Evolutionary conservation across 2,329 filamentous ascomycete species (phyloP).

Genomic region (Plectosphaerella sp.): DNA sequence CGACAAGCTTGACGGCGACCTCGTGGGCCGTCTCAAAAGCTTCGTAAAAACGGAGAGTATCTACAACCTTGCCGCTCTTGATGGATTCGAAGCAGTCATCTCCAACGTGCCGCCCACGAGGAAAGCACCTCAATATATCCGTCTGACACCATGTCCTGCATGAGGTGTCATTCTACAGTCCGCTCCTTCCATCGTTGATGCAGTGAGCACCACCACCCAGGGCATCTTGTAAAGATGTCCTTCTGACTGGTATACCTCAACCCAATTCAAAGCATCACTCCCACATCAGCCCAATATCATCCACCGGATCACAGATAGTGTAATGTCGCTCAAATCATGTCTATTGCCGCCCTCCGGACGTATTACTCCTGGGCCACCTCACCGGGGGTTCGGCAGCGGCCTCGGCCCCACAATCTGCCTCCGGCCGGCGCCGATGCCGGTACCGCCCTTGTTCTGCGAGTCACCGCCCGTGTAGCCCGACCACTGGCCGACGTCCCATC

Average conservation of each 20-base stretch:
- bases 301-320: too few relatives aligned
- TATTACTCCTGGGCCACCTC: background rate
- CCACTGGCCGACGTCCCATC: slow-evolving; percentile 76
- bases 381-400: slow-evolving; percentile 44
- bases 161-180: too few relatives aligned
- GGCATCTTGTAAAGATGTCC: too few relatives aligned
- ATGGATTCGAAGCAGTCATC: background rate
- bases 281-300: too few relatives aligned
- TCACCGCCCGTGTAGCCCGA: slow-evolving; percentile 71
- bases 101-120: slow-evolving; percentile 2
- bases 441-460: slow-evolving; percentile 61
- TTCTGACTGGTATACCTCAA: too few relatives aligned
- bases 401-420: slow-evolving; percentile 77
- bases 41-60: slow-evolving; percentile 13
- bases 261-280: too few relatives aligned
- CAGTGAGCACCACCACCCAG: too few relatives aligned
- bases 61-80: slow-evolving; percentile 8
- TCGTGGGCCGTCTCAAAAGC: background rate
- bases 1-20: background rate
- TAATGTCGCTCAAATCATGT: too few relatives aligned
- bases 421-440: slow-evolving; percentile 65
- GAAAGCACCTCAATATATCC: too few relatives aligned
- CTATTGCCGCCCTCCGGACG: too few relatives aligned
- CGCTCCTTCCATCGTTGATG: too few relatives aligned
- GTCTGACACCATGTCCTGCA: too few relatives aligned